These are phyloP conservation scores for Neonectria magnoliae DNA, from an alignment of 2,329 filamentous ascomycete genomes.

Conservation along the genomic window DNA sequence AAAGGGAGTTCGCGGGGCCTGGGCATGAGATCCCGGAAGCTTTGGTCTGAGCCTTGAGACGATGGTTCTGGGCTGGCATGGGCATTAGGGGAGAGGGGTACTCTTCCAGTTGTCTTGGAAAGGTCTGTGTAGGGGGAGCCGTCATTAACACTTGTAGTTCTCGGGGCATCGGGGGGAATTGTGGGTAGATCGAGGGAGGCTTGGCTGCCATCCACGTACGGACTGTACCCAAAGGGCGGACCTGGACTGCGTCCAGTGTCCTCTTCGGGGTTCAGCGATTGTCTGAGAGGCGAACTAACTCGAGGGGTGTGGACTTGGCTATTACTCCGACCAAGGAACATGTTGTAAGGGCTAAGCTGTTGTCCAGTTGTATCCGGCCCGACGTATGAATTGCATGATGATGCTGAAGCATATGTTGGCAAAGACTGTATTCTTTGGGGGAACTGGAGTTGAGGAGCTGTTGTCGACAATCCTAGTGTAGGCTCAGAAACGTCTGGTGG, in stretches of 20 bases:
- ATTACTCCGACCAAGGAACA: slow-evolving; percentile 27
- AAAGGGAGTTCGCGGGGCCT: slow-evolving; percentile 46
- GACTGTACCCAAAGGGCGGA: background rate
- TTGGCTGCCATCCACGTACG: background rate
- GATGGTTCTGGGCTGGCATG: background rate
- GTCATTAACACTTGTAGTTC: background rate
- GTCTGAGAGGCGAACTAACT: slow-evolving; percentile 43
- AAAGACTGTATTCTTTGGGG: slow-evolving; percentile 28
- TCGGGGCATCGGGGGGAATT: background rate
- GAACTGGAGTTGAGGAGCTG: background rate
- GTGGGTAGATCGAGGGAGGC: background rate
- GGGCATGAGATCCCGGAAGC: slow-evolving; percentile 45
- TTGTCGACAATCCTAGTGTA: background rate
- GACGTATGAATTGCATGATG: background rate
- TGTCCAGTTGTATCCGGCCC: slow-evolving; percentile 5
- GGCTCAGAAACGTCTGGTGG: background rate
- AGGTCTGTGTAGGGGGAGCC: background rate
- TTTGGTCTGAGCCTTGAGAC: background rate
- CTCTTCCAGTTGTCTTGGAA: background rate
- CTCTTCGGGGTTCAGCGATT: slow-evolving; percentile 26
- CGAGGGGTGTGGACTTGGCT: slow-evolving; percentile 34
- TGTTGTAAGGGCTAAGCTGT: slow-evolving; percentile 41
- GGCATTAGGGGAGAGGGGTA: background rate
- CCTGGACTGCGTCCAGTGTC: background rate
- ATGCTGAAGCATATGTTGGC: slow-evolving; percentile 8